These are phyloP conservation scores for Pyrenula aspistea DNA, from an alignment of 495 filamentous ascomycete genomes.

Conservation along the genomic window DNA sequence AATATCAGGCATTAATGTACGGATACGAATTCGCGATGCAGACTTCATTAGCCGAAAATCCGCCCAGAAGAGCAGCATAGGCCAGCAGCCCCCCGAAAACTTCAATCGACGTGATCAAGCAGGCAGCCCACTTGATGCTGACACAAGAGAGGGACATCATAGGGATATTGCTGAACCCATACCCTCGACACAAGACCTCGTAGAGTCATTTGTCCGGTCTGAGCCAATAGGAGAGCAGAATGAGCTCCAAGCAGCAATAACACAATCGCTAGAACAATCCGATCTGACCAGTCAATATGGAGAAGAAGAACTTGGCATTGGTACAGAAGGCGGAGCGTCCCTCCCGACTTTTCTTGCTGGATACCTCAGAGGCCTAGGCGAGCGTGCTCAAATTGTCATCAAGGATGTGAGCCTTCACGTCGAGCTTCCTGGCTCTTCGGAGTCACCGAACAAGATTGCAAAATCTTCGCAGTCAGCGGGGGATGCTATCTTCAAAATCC, in stretches of 20 bases:
- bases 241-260: constrained; percentile 66
- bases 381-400: constrained; percentile 64
- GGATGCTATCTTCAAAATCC: not conserved
- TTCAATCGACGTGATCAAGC: constrained; percentile 5
- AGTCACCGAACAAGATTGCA: not conserved
- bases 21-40: constrained; percentile 12
- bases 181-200: constrained; percentile 71
- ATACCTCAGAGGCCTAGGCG: constrained; percentile 71
- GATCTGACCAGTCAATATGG: constrained; percentile 26
- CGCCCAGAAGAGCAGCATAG: constrained; percentile 1
- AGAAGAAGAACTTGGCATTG: constrained; percentile 51
- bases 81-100: constrained; percentile 4
- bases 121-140: constrained; percentile 1
- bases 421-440: constrained; percentile 29
- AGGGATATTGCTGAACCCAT: constrained; percentile 19
- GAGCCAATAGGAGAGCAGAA: constrained; percentile 65
- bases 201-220: constrained; percentile 74
- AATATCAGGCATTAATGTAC: constrained; percentile 62
- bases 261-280: constrained; percentile 46
- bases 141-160: constrained; percentile 2
- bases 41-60: constrained; percentile 1
- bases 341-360: constrained; percentile 72
- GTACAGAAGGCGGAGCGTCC: constrained; percentile 59
- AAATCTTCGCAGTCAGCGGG: not conserved
- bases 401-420: constrained; percentile 53